Conservation (phyloP, 108 stramenopile genomes). For the Heterococcus sp. region DNA sequence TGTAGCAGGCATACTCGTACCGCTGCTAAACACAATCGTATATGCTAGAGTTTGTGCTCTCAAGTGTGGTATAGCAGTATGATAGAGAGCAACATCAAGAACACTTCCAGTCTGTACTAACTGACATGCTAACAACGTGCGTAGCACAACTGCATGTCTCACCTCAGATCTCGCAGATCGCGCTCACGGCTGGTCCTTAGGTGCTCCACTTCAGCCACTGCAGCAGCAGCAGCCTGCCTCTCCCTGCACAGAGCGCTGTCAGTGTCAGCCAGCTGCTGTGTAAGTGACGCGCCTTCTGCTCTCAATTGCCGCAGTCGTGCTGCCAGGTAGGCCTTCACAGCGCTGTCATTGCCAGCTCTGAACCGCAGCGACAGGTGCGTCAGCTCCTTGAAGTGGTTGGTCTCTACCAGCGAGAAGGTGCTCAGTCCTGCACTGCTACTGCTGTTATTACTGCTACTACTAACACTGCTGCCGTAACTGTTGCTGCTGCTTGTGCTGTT, state of each 20-base stretch:
- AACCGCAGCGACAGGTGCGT: conserved; percentile 53
- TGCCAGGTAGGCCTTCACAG: conserved; percentile 54
- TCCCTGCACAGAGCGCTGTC: too few species aligned
- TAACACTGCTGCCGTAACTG: background rate
- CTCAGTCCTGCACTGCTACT: conserved; percentile 8
- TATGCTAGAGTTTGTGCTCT: too few species aligned
- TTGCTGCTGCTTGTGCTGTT: too few species aligned
- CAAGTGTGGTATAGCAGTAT: too few species aligned
- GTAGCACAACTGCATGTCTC: too few species aligned
- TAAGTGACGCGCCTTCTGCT: background rate
- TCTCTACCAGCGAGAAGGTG: conserved; percentile 54
- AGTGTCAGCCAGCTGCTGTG: background rate
- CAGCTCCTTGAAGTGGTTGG: conserved; percentile 61
- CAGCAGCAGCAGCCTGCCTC: background rate
- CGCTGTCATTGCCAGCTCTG: conserved; percentile 45
- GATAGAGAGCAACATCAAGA: background rate
- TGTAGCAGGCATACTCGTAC: too few species aligned
- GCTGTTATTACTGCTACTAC: background rate
- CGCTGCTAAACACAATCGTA: too few species aligned
- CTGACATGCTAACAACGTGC: too few species aligned
- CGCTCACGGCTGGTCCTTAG: background rate
- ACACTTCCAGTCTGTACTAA: background rate
- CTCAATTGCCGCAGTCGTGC: conserved; percentile 50
- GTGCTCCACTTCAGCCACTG: background rate
- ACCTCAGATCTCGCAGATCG: background rate